Conservation (phyloP, 1,284 basidiomycete species). For the Microbotryum silenes-acaulis region DNA sequence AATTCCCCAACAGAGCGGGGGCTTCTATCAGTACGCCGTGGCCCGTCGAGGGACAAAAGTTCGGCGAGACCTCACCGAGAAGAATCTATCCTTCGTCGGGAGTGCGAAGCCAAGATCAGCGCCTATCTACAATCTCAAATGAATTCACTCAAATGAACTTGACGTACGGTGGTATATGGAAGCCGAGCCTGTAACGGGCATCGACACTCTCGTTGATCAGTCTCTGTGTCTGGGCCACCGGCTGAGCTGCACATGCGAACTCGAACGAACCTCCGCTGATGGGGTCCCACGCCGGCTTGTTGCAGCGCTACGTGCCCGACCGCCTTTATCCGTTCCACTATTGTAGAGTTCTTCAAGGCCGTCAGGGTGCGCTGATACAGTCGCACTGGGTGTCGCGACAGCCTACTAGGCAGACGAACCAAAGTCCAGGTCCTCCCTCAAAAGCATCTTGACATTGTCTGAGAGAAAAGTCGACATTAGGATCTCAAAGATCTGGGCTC, state of each 20-base stretch:
- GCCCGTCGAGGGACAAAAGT: no score
- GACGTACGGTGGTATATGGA: constrained; percentile 27
- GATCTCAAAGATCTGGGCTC: no score
- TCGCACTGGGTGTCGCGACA: no score
- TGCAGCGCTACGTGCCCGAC: not conserved
- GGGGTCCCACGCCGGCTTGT: not conserved
- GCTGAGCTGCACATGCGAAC: no score
- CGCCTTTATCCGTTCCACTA: constrained; percentile 2
- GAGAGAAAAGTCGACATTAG: not conserved
- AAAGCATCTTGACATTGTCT: constrained; percentile 25
- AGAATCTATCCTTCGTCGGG: constrained; percentile 9
- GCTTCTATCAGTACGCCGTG: no score
- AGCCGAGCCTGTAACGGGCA: constrained; percentile 17
- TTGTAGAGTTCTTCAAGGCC: no score
- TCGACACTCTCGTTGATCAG: no score
- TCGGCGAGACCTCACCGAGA: constrained; percentile 11
- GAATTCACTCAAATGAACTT: not conserved
- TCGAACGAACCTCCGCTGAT: no score
- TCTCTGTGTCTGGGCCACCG: no score
- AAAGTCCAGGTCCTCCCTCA: not conserved
- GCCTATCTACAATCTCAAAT: no score
- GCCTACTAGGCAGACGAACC: constrained; percentile 2
- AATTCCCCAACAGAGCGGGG: no score
- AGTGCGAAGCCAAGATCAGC: not conserved
- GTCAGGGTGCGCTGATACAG: no score